phyloP scores from a whole-genome alignment of 2,329 filamentous ascomycete genomes.

The Truncatella angustata region DNA sequence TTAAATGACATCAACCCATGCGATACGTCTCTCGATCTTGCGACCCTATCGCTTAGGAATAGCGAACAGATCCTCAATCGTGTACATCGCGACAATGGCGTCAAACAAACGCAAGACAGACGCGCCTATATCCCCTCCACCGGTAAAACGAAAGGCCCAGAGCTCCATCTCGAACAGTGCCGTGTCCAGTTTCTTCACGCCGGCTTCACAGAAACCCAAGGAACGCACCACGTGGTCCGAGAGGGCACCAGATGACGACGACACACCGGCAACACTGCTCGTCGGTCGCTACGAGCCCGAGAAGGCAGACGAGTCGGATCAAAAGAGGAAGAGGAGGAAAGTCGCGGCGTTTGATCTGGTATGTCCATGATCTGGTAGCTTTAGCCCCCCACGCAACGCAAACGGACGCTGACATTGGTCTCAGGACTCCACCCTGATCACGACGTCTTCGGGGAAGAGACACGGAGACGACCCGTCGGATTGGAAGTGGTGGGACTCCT shows the following conservation, averaged over 20 bases:
- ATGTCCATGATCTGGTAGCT: conserved; percentile 8
- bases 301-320: conserved; percentile 24
- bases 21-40: too few species aligned
- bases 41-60: too few species aligned
- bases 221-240: conserved; percentile 72
- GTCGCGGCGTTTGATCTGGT: conserved; percentile 72
- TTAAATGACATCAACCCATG: too few species aligned
- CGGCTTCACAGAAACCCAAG: conserved; percentile 78
- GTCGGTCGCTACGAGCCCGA: conserved; percentile 67
- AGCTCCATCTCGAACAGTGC: conserved; percentile 57
- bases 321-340: conserved; percentile 44
- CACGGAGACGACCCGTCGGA: conserved; percentile 70
- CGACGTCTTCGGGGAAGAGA: conserved; percentile 75
- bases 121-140: conserved; percentile 51
- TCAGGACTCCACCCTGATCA: conserved; percentile 85
- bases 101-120: conserved; percentile 23
- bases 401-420: neutral
- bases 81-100: neutral
- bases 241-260: conserved; percentile 52
- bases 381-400: neutral
- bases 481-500: conserved; percentile 91
- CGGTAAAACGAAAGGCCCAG: conserved; percentile 50
- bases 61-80: too few species aligned
- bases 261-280: conserved; percentile 60
- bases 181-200: conserved; percentile 85